These are phyloP conservation scores for Xylariaceae sp. DNA, from an alignment of 2,329 filamentous ascomycete genomes.

Conservation along the genomic window DNA sequence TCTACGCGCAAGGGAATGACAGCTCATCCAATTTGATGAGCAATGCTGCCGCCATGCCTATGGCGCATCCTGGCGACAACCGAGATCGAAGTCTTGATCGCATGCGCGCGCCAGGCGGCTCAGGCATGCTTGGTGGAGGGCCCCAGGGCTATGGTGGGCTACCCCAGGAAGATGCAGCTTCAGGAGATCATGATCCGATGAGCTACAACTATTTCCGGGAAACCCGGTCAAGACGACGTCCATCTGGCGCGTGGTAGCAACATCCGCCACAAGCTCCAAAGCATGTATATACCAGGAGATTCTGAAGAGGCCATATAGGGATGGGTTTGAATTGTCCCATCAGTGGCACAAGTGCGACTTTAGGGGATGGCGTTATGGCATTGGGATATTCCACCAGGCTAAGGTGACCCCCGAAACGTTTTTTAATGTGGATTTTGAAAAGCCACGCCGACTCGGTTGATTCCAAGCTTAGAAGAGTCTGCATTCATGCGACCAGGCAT, in stretches of 20 bases:
- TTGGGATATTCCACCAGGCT: background rate
- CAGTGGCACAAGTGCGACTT: too few species aligned
- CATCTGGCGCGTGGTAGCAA: background rate
- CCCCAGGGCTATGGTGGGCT: slow-evolving; percentile 57
- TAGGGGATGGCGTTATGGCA: background rate
- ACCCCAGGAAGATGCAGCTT: slow-evolving; percentile 42
- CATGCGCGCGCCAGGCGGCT: slow-evolving; percentile 21
- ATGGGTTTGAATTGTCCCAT: background rate
- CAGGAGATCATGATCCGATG: slow-evolving; percentile 36
- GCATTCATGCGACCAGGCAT: too few species aligned
- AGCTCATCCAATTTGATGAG: slow-evolving; percentile 50
- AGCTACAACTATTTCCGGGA: slow-evolving; percentile 55
- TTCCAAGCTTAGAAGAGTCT: too few species aligned
- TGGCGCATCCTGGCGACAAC: slow-evolving; percentile 30
- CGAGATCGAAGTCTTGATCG: slow-evolving; percentile 31
- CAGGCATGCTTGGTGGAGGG: slow-evolving; percentile 53
- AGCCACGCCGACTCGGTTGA: too few species aligned
- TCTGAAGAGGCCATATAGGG: background rate
- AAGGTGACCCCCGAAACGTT: too few species aligned
- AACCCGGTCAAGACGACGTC: slow-evolving; percentile 11
- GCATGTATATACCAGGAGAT: background rate
- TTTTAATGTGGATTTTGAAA: too few species aligned
- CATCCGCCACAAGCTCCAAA: background rate
- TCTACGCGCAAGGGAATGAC: slow-evolving; percentile 49
- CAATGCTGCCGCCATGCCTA: slow-evolving; percentile 49